Evolutionary conservation across 1,139 yeast genomes (phyloP).

Genomic region (Nadsonia commutata): DNA sequence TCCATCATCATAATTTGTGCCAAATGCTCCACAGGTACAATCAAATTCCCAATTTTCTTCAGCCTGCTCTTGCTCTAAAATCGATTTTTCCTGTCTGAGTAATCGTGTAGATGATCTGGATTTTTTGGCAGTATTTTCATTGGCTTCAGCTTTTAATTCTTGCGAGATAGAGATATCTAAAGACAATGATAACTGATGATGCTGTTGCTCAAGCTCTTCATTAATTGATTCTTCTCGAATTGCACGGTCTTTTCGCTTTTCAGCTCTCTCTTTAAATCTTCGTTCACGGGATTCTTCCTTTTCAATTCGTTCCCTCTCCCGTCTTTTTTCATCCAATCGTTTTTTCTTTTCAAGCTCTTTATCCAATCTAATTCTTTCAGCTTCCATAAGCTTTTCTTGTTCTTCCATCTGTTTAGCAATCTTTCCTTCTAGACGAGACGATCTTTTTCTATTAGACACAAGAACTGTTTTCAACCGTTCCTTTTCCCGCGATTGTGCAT

Average conservation of each 20-base stretch:
- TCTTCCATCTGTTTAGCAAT: constrained; percentile 12
- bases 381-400: constrained; percentile 7
- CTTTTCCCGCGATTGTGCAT: constrained; percentile 14
- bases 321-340: constrained; percentile 4
- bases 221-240: background rate
- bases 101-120: background rate
- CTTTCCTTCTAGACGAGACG: constrained; percentile 18
- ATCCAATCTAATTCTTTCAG: constrained; percentile 10
- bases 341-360: constrained; percentile 8
- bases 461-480: constrained; percentile 13
- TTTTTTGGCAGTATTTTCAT: background rate
- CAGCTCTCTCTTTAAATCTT: background rate
- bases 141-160: too few relatives aligned
- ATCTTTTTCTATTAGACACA: constrained; percentile 19
- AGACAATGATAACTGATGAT: too few relatives aligned
- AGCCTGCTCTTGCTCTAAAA: constrained; percentile 2
- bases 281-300: constrained; percentile 3
- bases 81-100: constrained; percentile 4
- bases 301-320: constrained; percentile 5
- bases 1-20: constrained; percentile 28
- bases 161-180: too few relatives aligned
- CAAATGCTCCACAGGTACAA: constrained; percentile 27
- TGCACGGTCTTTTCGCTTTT: background rate
- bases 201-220: background rate
- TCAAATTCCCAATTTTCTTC: constrained; percentile 26